Evolutionary conservation across 257 asterid species (phyloP).

Genomic region (Oldenlandia corymbosa): DNA sequence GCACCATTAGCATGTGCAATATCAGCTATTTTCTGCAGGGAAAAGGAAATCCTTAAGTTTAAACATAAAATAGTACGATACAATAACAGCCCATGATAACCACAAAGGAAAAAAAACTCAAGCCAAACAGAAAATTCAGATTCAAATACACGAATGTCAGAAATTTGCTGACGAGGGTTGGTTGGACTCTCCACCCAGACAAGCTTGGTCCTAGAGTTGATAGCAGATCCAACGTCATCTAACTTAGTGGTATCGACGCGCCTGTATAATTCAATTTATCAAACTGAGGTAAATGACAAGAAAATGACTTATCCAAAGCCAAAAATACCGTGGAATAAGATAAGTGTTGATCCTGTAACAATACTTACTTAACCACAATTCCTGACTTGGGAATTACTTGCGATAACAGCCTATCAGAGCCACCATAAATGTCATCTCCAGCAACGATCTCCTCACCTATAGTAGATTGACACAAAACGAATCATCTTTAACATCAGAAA

Average conservation of each 20-base stretch:
- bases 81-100: not conserved
- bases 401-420: conserved; percentile 90
- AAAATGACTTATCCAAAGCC: conserved; percentile 1
- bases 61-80: not conserved
- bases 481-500: not conserved
- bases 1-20: conserved; percentile 84
- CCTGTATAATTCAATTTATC: conserved; percentile 34
- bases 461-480: conserved; percentile 6
- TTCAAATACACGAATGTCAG: conserved; percentile 62
- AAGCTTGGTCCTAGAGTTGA: conserved; percentile 69
- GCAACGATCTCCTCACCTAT: conserved; percentile 88
- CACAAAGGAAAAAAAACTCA: not conserved
- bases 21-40: conserved; percentile 65
- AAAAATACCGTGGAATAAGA: too few relatives aligned
- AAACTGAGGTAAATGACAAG: conserved; percentile 9
- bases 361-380: conserved; percentile 68
- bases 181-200: conserved; percentile 99
- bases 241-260: conserved; percentile 78
- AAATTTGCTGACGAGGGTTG: conserved; percentile 89
- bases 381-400: conserved; percentile 75
- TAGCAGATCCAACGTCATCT: conserved; percentile 64
- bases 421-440: conserved; percentile 95
- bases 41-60: conserved; percentile 7
- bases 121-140: conserved; percentile 7
- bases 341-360: too few relatives aligned